Conservation (phyloP, 2,329 filamentous ascomycete species). For the Tympanopsis confertula region DNA sequence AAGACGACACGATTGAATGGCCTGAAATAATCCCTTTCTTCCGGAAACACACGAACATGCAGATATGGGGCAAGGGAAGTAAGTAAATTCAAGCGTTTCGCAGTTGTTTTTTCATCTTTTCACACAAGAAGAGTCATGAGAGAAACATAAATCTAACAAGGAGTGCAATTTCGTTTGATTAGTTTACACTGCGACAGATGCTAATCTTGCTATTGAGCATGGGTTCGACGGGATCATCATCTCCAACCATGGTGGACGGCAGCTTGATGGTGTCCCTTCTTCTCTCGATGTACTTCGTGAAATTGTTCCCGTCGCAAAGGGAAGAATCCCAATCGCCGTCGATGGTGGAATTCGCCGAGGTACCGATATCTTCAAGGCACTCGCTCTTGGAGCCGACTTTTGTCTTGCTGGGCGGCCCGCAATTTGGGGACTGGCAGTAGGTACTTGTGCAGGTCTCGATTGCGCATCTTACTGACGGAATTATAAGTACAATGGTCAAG, state of each 20-base stretch:
- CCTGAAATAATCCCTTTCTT: not conserved
- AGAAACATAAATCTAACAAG: too few relatives aligned
- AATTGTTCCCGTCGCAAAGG: slow-evolving; percentile 21
- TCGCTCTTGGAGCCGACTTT: slow-evolving; percentile 25
- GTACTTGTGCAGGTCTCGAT: slow-evolving; percentile 6
- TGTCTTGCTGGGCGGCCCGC: slow-evolving; percentile 15
- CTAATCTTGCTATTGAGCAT: slow-evolving; percentile 20
- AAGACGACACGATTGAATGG: not conserved
- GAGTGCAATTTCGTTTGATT: too few relatives aligned
- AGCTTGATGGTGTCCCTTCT: slow-evolving; percentile 24
- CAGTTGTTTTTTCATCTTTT: not conserved
- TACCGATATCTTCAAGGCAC: slow-evolving; percentile 24
- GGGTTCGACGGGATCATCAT: slow-evolving; percentile 25
- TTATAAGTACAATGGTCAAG: not conserved
- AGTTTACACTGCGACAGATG: slow-evolving; percentile 21
- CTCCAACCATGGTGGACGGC: slow-evolving; percentile 28
- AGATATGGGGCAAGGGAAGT: not conserved
- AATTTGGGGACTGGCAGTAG: slow-evolving; percentile 22
- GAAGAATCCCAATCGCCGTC: slow-evolving; percentile 20
- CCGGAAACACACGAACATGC: not conserved
- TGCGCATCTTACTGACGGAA: not conserved
- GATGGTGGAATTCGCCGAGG: slow-evolving; percentile 26
- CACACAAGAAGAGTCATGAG: not conserved
- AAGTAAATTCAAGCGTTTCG: not conserved
- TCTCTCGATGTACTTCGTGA: slow-evolving; percentile 20